Evolutionary conservation across 1,284 basidiomycete genomes (phyloP).

Genomic region (Leccinum ponderosum): DNA sequence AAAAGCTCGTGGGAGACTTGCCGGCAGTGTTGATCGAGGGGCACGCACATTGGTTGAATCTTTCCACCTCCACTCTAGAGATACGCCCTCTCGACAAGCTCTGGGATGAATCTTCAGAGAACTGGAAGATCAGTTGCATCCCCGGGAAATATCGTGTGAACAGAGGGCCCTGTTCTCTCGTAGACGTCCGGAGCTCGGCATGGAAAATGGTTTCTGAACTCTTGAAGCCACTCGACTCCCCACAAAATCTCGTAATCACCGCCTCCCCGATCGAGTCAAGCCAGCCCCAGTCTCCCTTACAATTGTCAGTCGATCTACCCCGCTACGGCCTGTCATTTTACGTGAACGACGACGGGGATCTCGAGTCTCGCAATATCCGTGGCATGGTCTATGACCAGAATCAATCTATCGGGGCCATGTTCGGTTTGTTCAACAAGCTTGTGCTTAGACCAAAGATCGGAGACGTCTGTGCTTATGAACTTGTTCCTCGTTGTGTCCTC

Average conservation of each 20-base stretch:
- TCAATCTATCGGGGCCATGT: neutral
- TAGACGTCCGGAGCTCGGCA: neutral
- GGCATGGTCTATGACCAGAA: neutral
- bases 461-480: neutral
- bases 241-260: conserved; percentile 30
- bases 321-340: conserved; percentile 41
- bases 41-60: conserved; percentile 42
- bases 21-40: conserved; percentile 36
- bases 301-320: conserved; percentile 39
- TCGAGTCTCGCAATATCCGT: conserved; percentile 26
- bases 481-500: neutral
- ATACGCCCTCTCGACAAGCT: conserved; percentile 35
- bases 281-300: neutral
- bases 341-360: conserved; percentile 25
- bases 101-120: conserved; percentile 25
- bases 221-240: conserved; percentile 34
- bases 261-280: conserved; percentile 5
- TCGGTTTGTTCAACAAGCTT: neutral
- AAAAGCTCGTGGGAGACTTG: conserved; percentile 36
- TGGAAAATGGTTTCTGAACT: conserved; percentile 33
- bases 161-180: neutral
- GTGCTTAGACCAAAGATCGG: neutral
- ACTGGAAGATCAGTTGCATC: conserved; percentile 17
- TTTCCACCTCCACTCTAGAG: conserved; percentile 33
- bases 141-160: neutral